Conservation (phyloP, 257 asterid species). For the Galeopsis tetrahit region DNA sequence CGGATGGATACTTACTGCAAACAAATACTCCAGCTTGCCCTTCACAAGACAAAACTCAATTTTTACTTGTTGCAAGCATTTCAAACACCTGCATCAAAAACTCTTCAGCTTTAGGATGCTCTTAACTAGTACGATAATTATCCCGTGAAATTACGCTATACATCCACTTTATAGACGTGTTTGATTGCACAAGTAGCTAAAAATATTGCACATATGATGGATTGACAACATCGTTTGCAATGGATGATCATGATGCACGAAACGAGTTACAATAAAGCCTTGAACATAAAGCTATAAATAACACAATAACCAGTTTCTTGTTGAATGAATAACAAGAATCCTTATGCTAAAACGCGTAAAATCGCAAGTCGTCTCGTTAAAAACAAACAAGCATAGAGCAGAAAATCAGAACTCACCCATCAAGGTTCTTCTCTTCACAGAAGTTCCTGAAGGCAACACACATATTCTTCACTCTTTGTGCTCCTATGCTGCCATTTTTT, state of each 20-base stretch:
- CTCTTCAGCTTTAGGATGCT: background rate
- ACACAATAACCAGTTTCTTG: background rate
- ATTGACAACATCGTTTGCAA: background rate
- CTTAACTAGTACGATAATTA: background rate
- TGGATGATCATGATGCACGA: background rate
- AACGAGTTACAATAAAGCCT: background rate
- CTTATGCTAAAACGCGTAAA: background rate
- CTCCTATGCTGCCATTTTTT: slow-evolving; percentile 62
- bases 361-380: background rate
- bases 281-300: too few relatives aligned
- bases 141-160: too few relatives aligned
- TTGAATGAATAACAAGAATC: background rate
- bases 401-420: slow-evolving; percentile 58
- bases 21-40: slow-evolving; percentile 73
- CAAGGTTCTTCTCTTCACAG: slow-evolving; percentile 72
- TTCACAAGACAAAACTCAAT: slow-evolving; percentile 68
- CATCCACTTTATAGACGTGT: too few relatives aligned
- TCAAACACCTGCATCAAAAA: slow-evolving; percentile 61
- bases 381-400: slow-evolving; percentile 15
- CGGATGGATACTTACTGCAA: slow-evolving; percentile 50
- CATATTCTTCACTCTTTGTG: slow-evolving; percentile 63
- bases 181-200: too few relatives aligned
- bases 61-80: slow-evolving; percentile 66
- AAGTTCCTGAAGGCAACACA: slow-evolving; percentile 64
- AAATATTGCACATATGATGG: too few relatives aligned